A percentile compares a stretch with the other conserved stretches of the same genome.
Conservation (phyloP, 345 rosid genomes). For the Gossypium ekmanianum region DNA sequence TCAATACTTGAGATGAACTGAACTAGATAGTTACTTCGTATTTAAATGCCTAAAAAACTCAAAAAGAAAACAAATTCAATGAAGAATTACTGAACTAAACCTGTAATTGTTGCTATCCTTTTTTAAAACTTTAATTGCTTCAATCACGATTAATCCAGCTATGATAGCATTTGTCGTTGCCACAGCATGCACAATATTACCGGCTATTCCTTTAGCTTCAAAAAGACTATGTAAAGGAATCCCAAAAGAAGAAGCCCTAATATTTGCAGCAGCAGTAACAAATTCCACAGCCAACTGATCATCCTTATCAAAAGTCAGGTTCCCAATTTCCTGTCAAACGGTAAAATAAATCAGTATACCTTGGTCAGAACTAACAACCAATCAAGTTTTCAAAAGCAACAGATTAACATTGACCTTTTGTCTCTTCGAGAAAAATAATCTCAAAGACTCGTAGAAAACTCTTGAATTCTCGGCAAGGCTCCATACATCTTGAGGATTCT, state of each 20-base stretch:
- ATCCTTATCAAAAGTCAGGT: slow-evolving; percentile 91
- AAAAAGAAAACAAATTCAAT: neutral
- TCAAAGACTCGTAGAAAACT: slow-evolving; percentile 77
- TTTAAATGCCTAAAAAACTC: neutral
- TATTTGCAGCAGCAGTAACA: slow-evolving; percentile 98
- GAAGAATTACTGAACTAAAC: slow-evolving; percentile 35
- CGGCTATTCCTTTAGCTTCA: slow-evolving; percentile 99
- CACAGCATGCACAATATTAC: slow-evolving; percentile 96
- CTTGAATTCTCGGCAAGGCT: slow-evolving; percentile 73
- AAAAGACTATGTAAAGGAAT: slow-evolving; percentile 94
- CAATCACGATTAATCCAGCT: slow-evolving; percentile 95
- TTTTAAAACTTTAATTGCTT: slow-evolving; percentile 89
- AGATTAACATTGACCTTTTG: slow-evolving; percentile 51
- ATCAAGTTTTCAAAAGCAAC: slow-evolving; percentile 12
- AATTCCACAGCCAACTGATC: slow-evolving; percentile 96
- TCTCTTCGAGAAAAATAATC: slow-evolving; percentile 64
- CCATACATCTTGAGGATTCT: slow-evolving; percentile 68
- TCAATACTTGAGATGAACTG: neutral
- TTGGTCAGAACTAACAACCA: slow-evolving; percentile 6
- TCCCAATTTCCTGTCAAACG: slow-evolving; percentile 71
- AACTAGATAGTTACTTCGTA: neutral
- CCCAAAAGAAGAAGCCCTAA: slow-evolving; percentile 89
- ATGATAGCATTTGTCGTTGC: slow-evolving; percentile 95
- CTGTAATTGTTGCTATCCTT: slow-evolving; percentile 62
- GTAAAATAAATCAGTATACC: slow-evolving; percentile 3